These are phyloP conservation scores for Solanum sparsipilum DNA, from an alignment of 257 asterid species.

Conservation along the genomic window DNA sequence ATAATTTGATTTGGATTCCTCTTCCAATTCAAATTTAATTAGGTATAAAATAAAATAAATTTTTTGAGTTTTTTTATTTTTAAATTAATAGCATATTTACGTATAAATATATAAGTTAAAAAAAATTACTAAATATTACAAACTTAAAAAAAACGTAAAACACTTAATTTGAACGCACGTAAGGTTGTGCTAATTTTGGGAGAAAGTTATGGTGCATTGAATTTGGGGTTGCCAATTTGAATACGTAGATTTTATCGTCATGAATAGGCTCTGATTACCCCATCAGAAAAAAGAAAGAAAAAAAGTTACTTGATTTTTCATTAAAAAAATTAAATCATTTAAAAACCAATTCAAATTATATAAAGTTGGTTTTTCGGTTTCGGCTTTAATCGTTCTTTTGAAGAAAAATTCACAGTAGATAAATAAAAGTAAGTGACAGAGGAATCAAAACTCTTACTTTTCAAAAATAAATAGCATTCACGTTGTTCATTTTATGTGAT, in stretches of 20 bases:
- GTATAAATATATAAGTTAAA: too few relatives aligned
- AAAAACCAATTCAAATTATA: too few relatives aligned
- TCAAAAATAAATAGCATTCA: neutral
- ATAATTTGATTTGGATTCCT: neutral
- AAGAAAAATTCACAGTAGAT: too few relatives aligned
- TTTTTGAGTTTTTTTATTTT: too few relatives aligned
- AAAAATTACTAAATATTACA: too few relatives aligned
- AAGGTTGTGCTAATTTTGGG: neutral
- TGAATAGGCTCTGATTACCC: neutral
- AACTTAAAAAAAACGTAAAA: too few relatives aligned
- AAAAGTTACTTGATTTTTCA: neutral
- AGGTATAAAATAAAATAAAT: neutral
- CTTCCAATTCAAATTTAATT: neutral
- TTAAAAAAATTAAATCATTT: too few relatives aligned
- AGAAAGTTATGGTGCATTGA: neutral
- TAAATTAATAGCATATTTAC: neutral
- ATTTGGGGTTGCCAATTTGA: neutral
- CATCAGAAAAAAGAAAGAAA: neutral
- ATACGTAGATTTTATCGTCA: neutral
- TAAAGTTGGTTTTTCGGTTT: too few relatives aligned
- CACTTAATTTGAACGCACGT: neutral
- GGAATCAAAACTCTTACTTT: neutral
- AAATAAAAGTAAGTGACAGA: too few relatives aligned
- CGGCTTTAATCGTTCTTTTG: too few relatives aligned
- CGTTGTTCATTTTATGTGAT: neutral